Base-by-base conservation (phyloP, 2,329 filamentous ascomycete genomes). In the Clarireedia homoeocarpa region DNA sequence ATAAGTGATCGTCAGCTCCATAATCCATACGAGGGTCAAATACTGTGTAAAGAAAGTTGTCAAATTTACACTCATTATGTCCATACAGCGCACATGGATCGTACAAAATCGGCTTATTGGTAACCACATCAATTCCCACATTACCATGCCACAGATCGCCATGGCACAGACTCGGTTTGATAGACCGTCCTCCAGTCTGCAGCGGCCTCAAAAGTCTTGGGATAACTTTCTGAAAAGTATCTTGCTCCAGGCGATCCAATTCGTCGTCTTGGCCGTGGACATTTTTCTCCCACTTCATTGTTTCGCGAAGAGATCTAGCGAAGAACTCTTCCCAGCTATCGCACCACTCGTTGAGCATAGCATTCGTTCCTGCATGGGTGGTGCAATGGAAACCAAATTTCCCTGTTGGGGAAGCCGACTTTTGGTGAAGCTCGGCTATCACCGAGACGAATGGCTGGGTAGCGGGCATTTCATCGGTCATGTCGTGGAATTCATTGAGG, bases 351-450 rank as follows among this genome's bases (percentile, higher is more conserved):
- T 26, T 40, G 17, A 42, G 17, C 20, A 46, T n/a, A 10, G 40
- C 10, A 5, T 24, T 47, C 3, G 20, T 62, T 5, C 71, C 71
- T 26, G 71, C 69, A 59, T 70, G 71, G 1, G 72, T 74, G 4
- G 40, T 23, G 5, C 45, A 17, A 30, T 39, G 26, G 27, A 56
- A 51, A 6, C 53, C 53, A 24, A 39, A 56, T 30, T 47, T 56
- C 3, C 48, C 48, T 6, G 24, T 47, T 36, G 48, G 48, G 6
- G 39, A 51, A 24, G 45, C 15, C 2, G 14, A 14, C 4, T 48
- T 20, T 20, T 50, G 15, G 42, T 69, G 66, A 14, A 70, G 24
- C 6, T 65, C 56, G 38, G 67, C 65, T 2, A 69, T 53, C 10
- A 24, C 52, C 2, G 54, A 15, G 3, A 58, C 45, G 20, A 69